These are phyloP conservation scores for Boletus tomentosulus DNA, from an alignment of 768 basidiomycete genomes.

Conservation along the genomic window DNA sequence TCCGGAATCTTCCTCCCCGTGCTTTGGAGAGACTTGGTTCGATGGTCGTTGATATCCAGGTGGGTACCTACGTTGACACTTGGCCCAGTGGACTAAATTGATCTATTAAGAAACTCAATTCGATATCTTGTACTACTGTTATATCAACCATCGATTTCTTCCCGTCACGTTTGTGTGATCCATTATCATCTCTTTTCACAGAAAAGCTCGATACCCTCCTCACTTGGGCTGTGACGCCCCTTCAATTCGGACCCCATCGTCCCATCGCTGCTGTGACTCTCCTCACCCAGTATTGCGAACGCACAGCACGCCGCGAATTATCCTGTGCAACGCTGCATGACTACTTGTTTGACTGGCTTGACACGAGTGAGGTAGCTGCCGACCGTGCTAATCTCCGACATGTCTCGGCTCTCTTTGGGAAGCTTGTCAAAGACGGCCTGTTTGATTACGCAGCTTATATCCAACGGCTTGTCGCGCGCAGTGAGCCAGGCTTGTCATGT, in stretches of 20 bases:
- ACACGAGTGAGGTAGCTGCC: conserved; percentile 57
- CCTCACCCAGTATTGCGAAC: conserved; percentile 58
- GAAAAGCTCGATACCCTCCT: conserved; percentile 71
- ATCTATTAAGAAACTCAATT: conserved; percentile 62
- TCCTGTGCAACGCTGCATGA: conserved; percentile 65
- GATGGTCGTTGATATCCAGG: conserved; percentile 54
- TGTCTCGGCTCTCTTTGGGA: conserved; percentile 67
- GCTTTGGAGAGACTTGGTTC: conserved; percentile 57
- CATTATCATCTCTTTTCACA: conserved; percentile 44
- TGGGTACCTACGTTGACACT: conserved; percentile 8
- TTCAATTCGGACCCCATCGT: conserved; percentile 81
- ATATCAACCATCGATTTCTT: conserved; percentile 59
- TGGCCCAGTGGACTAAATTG: not conserved
- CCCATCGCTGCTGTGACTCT: conserved; percentile 72
- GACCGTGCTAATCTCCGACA: conserved; percentile 51
- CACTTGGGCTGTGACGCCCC: conserved; percentile 75
- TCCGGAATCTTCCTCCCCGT: conserved; percentile 60
- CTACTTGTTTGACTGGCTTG: conserved; percentile 77
- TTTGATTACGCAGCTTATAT: conserved; percentile 76
- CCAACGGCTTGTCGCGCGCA: conserved; percentile 76
- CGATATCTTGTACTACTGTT: conserved; percentile 63
- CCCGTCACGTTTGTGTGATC: conserved; percentile 34
- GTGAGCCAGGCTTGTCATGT: conserved; percentile 57
- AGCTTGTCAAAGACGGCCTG: conserved; percentile 62
- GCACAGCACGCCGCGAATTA: conserved; percentile 60